These are phyloP conservation scores for Nephelium lappaceum DNA, from an alignment of 345 rosid genomes.

Conservation along the genomic window DNA sequence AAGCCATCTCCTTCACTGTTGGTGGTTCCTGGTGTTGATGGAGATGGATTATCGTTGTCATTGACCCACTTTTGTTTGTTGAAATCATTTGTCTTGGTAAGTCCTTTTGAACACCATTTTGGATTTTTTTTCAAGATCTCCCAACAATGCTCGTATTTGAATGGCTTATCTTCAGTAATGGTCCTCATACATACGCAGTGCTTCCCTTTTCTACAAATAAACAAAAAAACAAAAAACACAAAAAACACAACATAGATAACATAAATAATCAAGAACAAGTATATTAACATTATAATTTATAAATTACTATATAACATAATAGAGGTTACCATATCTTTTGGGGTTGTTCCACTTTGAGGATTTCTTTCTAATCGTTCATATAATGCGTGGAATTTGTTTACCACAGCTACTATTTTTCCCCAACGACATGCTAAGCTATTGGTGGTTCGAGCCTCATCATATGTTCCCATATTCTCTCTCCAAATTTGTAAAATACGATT, in stretches of 20 bases:
- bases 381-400: neutral
- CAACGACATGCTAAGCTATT: neutral
- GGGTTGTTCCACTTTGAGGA: neutral
- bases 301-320: too few relatives aligned
- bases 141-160: neutral
- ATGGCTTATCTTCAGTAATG: neutral
- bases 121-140: neutral
- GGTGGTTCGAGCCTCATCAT: neutral
- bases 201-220: neutral
- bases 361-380: neutral
- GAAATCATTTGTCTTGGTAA: neutral
- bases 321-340: neutral
- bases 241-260: neutral
- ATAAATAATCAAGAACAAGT: too few relatives aligned
- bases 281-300: too few relatives aligned
- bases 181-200: neutral
- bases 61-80: neutral
- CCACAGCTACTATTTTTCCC: neutral
- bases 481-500: neutral
- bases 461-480: neutral
- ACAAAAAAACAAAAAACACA: neutral
- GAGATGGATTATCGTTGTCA: neutral
- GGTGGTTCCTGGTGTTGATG: neutral
- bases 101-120: neutral
- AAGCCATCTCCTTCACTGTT: too few relatives aligned